Evolutionary conservation across 805 yeast genomes (phyloP).

Genomic region (Ogataea glucozyma): DNA sequence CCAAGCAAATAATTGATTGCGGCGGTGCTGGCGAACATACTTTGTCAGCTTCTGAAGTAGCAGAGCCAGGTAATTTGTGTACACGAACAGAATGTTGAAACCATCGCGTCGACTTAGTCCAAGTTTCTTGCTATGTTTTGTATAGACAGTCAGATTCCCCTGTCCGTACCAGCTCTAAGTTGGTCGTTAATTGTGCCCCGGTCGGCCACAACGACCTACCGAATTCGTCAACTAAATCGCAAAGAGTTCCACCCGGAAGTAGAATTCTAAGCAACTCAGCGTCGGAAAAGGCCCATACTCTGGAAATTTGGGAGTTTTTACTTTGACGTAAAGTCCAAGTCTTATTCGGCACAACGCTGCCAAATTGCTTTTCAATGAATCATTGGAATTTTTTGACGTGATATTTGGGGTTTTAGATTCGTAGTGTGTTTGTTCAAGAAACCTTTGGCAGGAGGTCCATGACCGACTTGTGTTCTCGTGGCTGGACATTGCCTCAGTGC

Average conservation of each 20-base stretch:
- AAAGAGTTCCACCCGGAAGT: conserved; percentile 11
- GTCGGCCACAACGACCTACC: conserved; percentile 10
- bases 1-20: no score
- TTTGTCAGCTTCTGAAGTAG: conserved; percentile 43
- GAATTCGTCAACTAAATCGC: conserved; percentile 10
- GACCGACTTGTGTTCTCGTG: no score
- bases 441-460: no score
- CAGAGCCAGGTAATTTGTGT: conserved; percentile 42
- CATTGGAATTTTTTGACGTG: no score
- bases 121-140: conserved; percentile 10
- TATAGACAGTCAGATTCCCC: conserved; percentile 13
- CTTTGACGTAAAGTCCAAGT: no score
- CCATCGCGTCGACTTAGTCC: conserved; percentile 23
- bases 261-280: conserved; percentile 8
- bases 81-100: conserved; percentile 52
- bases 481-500: no score
- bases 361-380: no score
- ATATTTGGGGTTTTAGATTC: no score
- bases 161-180: conserved; percentile 13
- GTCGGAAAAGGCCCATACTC: conserved; percentile 11
- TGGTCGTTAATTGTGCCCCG: conserved; percentile 12
- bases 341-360: no score
- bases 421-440: no score
- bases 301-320: no score
- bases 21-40: conserved; percentile 20